Base-by-base conservation (phyloP, 2,329 filamentous ascomycete species). In the Neonectria sp. region DNA sequence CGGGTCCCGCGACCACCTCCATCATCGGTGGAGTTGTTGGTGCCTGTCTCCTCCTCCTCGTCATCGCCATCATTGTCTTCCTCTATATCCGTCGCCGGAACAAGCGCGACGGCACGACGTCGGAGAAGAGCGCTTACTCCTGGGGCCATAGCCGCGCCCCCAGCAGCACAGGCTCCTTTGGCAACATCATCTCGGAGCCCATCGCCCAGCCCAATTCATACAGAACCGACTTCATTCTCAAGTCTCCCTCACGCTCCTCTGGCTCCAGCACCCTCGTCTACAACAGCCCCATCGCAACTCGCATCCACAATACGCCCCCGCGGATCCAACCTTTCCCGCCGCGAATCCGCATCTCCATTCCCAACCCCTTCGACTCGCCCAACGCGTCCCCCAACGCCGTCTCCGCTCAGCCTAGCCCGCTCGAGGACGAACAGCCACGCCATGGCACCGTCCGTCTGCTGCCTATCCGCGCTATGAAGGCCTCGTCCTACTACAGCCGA, bases 101-200 rank as follows among this genome's bases (percentile, higher is more conserved):
- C 63, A 69, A 73, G 55, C 68, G 67, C 24, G 60, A 73, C 21
- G 48, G 48, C 24, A 31, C 45, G 24, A 37, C 55, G 33, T 64
- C 65, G 7, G 75, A 76, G 57, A 76, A 76, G 71, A 68, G 68
- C 33, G 60, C 63, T 9, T 60, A 64, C 12, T 51, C 70, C 29
- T 71, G 74, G 27, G 66, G 62, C 40, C 61, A 55, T n/a, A 63
- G 37, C 24, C 35, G 58, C 56, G 70, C 52, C 53, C 70, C 64
- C 65, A 74, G 70, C 65, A 78, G 71, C 57, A 69, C 73, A 11
- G 70, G 70, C 46, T 72, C 71, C n/a, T 72, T 75, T 48, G 71
- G 74, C 48, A 86, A 86, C 72, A 83, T 89, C 73, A 86, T 91
- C 71, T 90, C 87, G 68, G 85, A 90, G 73, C 83, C 91, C 66